Conservation (phyloP, 306 rosid species). For the Luffa acutangula region DNA sequence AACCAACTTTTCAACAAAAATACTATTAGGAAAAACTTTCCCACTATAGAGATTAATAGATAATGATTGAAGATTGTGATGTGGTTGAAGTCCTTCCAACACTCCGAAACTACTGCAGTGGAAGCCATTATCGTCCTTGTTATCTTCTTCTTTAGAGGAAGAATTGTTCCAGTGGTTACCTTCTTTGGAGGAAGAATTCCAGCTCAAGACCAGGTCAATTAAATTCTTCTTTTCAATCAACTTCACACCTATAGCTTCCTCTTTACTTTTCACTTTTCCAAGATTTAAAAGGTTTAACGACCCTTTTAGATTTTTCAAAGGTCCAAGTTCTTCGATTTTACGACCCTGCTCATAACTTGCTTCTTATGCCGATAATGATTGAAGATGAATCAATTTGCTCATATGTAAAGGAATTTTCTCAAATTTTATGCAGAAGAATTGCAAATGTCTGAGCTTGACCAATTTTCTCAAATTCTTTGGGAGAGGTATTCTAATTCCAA, state of each 20-base stretch:
- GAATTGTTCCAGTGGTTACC: too few relatives aligned
- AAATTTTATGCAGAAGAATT: background rate
- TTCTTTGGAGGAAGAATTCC: background rate
- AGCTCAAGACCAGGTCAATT: background rate
- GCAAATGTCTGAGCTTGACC: background rate
- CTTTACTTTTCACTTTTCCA: too few relatives aligned
- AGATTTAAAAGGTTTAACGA: too few relatives aligned
- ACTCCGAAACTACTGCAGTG: background rate
- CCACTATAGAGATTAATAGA: background rate
- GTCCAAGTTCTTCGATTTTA: too few relatives aligned
- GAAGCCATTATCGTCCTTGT: too few relatives aligned
- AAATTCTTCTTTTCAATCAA: background rate
- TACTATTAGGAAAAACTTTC: background rate
- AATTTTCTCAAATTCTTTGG: background rate
- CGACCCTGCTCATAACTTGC: too few relatives aligned
- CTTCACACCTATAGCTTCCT: too few relatives aligned
- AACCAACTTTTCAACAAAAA: background rate
- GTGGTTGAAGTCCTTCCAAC: constrained; percentile 3
- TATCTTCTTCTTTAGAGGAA: background rate
- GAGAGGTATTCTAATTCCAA: background rate
- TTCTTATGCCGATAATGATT: too few relatives aligned
- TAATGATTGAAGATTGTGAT: background rate
- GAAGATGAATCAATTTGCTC: too few relatives aligned
- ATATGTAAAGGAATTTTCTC: background rate
- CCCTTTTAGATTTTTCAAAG: too few relatives aligned